Percentiles rank a stretch among this genome's conserved stretches.
These are phyloP conservation scores for Botryosphaeria dothidea DNA, from an alignment of 2,329 filamentous ascomycete genomes.

Conservation along the genomic window DNA sequence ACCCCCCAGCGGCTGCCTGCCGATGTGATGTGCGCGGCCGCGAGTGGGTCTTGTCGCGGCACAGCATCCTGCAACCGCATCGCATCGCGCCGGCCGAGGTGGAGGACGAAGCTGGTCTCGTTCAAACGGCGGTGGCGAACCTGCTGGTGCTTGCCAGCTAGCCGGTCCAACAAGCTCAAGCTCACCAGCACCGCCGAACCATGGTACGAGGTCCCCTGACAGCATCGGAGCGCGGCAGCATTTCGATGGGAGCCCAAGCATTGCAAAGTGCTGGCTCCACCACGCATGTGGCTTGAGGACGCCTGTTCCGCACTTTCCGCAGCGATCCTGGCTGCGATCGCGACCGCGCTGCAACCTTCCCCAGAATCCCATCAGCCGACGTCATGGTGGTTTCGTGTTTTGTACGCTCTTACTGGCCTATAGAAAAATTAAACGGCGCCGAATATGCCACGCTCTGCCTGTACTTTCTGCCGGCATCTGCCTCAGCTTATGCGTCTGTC, in stretches of 20 bases:
- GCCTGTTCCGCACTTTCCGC: constrained; percentile 1
- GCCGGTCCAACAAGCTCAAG: neutral
- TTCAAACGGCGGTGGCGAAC: neutral
- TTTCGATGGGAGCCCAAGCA: too few species aligned
- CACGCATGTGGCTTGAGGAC: too few species aligned
- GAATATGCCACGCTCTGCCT: neutral
- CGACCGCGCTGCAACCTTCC: neutral
- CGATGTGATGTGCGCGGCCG: neutral
- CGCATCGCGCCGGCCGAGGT: neutral
- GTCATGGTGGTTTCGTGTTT: constrained; percentile 5
- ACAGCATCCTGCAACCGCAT: neutral
- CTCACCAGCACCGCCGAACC: neutral
- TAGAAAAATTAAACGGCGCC: neutral
- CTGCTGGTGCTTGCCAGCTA: neutral
- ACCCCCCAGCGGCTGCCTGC: neutral
- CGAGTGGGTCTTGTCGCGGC: neutral
- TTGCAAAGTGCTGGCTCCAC: neutral
- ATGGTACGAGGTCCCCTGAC: constrained; percentile 11
- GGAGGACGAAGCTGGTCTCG: neutral
- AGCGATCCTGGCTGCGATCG: constrained; percentile 11
- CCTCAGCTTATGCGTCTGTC: neutral
- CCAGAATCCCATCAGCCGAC: constrained; percentile 8
- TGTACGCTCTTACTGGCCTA: neutral
- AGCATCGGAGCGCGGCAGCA: neutral
- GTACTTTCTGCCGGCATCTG: neutral